Conservation (phyloP, 108 stramenopile genomes). For the Stephanodiscus minutulus region DNA sequence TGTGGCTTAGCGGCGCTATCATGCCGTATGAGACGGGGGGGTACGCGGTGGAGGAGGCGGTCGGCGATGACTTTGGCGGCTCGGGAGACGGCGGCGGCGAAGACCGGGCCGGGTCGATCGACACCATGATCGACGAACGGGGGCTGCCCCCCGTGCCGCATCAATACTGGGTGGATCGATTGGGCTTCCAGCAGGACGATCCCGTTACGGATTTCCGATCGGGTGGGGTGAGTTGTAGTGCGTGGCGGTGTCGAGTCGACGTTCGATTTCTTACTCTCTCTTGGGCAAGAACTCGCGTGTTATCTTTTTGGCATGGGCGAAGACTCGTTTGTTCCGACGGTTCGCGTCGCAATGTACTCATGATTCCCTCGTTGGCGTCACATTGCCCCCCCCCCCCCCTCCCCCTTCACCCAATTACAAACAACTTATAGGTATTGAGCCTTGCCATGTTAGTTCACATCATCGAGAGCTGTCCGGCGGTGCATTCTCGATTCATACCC, state of each 20-base stretch:
- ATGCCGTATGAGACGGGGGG: conserved; percentile 53
- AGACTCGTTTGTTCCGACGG: no score
- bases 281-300: neutral
- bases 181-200: conserved; percentile 88
- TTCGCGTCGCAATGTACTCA: neutral
- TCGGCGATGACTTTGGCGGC: no score
- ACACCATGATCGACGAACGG: conserved; percentile 64
- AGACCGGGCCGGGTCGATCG: conserved; percentile 16
- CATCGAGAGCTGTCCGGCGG: conserved; percentile 59
- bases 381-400: neutral
- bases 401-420: neutral
- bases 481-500: conserved; percentile 49
- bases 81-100: no score
- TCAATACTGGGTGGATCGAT: conserved; percentile 71
- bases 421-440: conserved; percentile 40
- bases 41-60: conserved; percentile 6
- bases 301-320: neutral
- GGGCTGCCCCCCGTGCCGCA: conserved; percentile 84
- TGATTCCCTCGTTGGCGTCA: neutral
- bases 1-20: conserved; percentile 84
- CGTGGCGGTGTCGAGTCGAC: neutral
- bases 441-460: conserved; percentile 85
- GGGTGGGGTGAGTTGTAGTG: conserved; percentile 53
- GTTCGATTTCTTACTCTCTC: neutral
- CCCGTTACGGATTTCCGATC: conserved; percentile 90